A percentile compares a stretch with the other conserved stretches of the same genome.
phyloP scores from a whole-genome alignment of 2,329 filamentous ascomycete species.

The Trichoderma harzianum region DNA sequence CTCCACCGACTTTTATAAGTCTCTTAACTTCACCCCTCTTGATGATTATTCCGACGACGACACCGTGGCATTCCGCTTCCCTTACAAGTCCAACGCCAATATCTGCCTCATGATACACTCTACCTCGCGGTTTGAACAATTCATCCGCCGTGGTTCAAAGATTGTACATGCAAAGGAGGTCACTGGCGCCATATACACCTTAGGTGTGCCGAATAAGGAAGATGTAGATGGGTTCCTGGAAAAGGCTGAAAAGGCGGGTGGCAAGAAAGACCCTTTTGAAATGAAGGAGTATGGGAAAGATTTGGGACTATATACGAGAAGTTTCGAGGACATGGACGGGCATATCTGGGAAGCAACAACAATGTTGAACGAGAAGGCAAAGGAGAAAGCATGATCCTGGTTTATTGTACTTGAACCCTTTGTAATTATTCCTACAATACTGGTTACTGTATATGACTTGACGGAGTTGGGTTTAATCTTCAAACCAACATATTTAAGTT shows the following conservation, averaged over 20 bases:
- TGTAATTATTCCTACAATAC: not conserved
- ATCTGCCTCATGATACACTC: constrained; percentile 25
- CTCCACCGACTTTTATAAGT: constrained; percentile 18
- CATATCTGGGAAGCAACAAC: constrained; percentile 26
- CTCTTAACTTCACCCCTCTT: constrained; percentile 19
- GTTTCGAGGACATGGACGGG: constrained; percentile 25
- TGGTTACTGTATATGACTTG: not conserved
- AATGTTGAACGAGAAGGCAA: not conserved
- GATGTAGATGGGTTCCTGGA: constrained; percentile 21
- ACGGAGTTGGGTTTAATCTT: not conserved
- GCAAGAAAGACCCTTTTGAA: constrained; percentile 22
- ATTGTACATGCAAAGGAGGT: constrained; percentile 21
- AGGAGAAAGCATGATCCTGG: not conserved
- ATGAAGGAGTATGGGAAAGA: constrained; percentile 20
- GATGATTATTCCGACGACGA: constrained; percentile 19
- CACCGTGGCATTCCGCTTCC: constrained; percentile 22
- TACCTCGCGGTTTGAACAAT: constrained; percentile 22
- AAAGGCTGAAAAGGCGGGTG: constrained; percentile 23
- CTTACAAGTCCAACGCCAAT: constrained; percentile 21
- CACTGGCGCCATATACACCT: constrained; percentile 22
- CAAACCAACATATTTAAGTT: not conserved
- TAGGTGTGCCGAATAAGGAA: constrained; percentile 19
- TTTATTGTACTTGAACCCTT: not conserved
- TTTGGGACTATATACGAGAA: constrained; percentile 23
- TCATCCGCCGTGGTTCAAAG: constrained; percentile 22